These are phyloP conservation scores for Macrophomina pseudophaseolina DNA, from an alignment of 2,329 filamentous ascomycete genomes.

Conservation along the genomic window DNA sequence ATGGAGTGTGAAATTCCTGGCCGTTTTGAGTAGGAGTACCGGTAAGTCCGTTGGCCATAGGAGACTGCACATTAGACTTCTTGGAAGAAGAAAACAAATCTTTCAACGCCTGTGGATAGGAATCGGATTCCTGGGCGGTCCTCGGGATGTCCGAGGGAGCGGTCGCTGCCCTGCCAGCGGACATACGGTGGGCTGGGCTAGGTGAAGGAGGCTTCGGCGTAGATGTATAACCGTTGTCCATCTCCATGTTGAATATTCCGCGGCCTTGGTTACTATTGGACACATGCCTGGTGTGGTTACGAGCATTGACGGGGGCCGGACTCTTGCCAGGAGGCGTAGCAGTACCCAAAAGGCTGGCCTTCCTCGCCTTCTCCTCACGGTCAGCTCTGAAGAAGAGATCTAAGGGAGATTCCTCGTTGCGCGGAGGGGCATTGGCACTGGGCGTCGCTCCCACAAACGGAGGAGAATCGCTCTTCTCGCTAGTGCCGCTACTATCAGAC, in stretches of 20 bases:
- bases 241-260: conserved; percentile 70
- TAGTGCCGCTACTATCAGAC: conserved; percentile 40
- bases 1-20: conserved; percentile 41
- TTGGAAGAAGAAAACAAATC: conserved; percentile 47
- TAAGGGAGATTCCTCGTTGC: conserved; percentile 74
- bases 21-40: conserved; percentile 9
- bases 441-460: conserved; percentile 46
- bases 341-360: conserved; percentile 47
- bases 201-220: conserved; percentile 24
- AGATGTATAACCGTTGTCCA: conserved; percentile 54
- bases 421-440: conserved; percentile 46
- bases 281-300: conserved; percentile 44
- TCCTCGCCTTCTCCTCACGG: conserved; percentile 73
- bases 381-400: conserved; percentile 92
- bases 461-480: conserved; percentile 29
- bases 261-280: conserved; percentile 56
- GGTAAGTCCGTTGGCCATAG: background rate
- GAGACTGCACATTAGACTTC: conserved; percentile 13
- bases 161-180: conserved; percentile 53
- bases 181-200: conserved; percentile 35
- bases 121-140: conserved; percentile 44
- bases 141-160: conserved; percentile 24
- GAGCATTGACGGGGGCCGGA: conserved; percentile 33
- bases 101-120: conserved; percentile 51
- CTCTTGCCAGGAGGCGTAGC: conserved; percentile 32